Evolutionary conservation across 345 rosid genomes (phyloP), one percentile per base, ranked within the genome.

Genomic region (Populus nigra): DNA sequence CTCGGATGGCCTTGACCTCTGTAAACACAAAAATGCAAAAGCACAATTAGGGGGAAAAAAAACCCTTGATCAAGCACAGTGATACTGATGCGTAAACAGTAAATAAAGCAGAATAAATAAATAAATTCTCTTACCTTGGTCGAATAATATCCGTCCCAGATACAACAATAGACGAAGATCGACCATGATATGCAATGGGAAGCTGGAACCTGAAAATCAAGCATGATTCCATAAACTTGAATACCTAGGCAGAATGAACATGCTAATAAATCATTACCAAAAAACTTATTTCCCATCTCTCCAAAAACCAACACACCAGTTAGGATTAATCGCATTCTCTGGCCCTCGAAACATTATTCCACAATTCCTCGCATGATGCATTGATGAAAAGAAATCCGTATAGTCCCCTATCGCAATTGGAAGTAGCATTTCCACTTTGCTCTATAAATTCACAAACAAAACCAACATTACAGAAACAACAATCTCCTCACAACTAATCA

Each of bases 121-220:
- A 13, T 49, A 33, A 55, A 36, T 11, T 25, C 16, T 8, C 53
- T 17, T 35, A 93, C 98, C 96, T 90, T 36, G 99, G 99, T 74
- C 99, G 87, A 78, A 90, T 72, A 68, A 95, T 88, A 71, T 91
- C 88, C 41, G 98, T 95, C 88, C 98, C 99, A 33, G 99, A 93
- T 68, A 95, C 84, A 74, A 93, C 92, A 73, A 95, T 76, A 75
- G 99, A 93, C 73, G 99, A 95, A 63, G 94, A 97, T 50, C 99
- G 89, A 78, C 99, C 99, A 83, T 93, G 98, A 86, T 95, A 95
- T 57, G 99, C 99, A 78, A 91, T 91, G 59, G 99, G 99, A 85
- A 96, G 93, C 73, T 92, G 93, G 81, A 90, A 96, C 99, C 98
- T 96, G 88, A 57, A 84, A 83, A 68, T 7, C 38, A 73, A 41